Conservation (phyloP, 1,284 basidiomycete species). For the Trichosporon inkin region DNA sequence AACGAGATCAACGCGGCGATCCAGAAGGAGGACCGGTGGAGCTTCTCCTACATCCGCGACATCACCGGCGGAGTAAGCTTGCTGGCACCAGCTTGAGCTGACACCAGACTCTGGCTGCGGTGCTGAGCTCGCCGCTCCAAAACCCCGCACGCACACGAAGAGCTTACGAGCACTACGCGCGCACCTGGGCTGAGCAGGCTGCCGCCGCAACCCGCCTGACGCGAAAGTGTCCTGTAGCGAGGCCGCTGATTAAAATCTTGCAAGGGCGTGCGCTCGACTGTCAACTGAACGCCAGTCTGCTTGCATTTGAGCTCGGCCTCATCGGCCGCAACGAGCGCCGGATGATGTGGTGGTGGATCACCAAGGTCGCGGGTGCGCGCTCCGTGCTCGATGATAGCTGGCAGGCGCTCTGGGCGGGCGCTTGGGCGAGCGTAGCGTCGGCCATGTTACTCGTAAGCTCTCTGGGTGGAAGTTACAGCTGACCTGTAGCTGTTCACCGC, state of each 20-base stretch:
- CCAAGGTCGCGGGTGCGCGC: conserved; percentile 8
- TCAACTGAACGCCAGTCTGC: conserved; percentile 33
- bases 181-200: conserved; percentile 32
- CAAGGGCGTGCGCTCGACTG: conserved; percentile 36
- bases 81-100: neutral
- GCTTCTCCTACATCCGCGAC: conserved; percentile 28
- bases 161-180: neutral
- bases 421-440: conserved; percentile 26
- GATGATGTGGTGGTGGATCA: conserved; percentile 41
- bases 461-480: neutral
- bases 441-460: conserved; percentile 34
- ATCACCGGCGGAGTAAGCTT: conserved; percentile 32
- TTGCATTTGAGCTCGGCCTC: conserved; percentile 28
- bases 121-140: conserved; percentile 21
- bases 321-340: conserved; percentile 26
- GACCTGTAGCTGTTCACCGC: conserved; percentile 22
- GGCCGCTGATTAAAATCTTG: conserved; percentile 17
- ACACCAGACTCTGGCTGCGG: conserved; percentile 19
- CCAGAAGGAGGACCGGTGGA: conserved; percentile 8
- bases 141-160: conserved; percentile 20
- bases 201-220: conserved; percentile 22
- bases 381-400: neutral
- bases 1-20: conserved; percentile 13
- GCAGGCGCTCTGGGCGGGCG: conserved; percentile 20
- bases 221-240: conserved; percentile 16